phyloP scores from a whole-genome alignment of 2,329 filamentous ascomycete genomes.

The Pseudogymnoascus verrucosus region DNA sequence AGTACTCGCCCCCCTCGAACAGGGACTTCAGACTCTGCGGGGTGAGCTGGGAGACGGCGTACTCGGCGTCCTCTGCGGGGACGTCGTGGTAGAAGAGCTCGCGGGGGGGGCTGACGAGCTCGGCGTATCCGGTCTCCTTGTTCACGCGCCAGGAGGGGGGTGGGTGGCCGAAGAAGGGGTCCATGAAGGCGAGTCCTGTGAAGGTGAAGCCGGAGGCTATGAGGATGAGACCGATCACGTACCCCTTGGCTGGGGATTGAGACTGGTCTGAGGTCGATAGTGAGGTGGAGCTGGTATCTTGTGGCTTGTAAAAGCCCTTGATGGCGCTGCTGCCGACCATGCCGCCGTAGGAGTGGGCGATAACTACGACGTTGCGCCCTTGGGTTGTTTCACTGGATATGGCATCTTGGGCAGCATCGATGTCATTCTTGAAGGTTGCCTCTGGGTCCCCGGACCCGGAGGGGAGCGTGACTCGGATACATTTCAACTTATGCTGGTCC shows the following conservation, averaged over 20 bases:
- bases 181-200: constrained; percentile 31
- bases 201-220: constrained; percentile 32
- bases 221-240: constrained; percentile 31
- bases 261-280: constrained; percentile 3
- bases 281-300: constrained; percentile 14
- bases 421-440: constrained; percentile 32
- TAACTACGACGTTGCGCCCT: constrained; percentile 34
- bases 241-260: constrained; percentile 16
- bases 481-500: constrained; percentile 25
- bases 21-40: constrained; percentile 33
- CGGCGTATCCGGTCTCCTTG: constrained; percentile 31
- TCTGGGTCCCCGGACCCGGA: constrained; percentile 28
- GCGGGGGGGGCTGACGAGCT: constrained; percentile 26
- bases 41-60: constrained; percentile 32
- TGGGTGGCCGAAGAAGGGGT: constrained; percentile 27
- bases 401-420: constrained; percentile 28
- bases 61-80: constrained; percentile 30
- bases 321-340: constrained; percentile 31
- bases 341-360: constrained; percentile 39
- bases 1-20: constrained; percentile 31
- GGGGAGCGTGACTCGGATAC: constrained; percentile 28
- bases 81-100: constrained; percentile 39
- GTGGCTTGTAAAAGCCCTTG: constrained; percentile 29
- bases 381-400: constrained; percentile 27
- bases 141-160: constrained; percentile 28